phyloP scores from a whole-genome alignment of 148 eudicot genomes.

The Vaccinium macrocarpon region DNA sequence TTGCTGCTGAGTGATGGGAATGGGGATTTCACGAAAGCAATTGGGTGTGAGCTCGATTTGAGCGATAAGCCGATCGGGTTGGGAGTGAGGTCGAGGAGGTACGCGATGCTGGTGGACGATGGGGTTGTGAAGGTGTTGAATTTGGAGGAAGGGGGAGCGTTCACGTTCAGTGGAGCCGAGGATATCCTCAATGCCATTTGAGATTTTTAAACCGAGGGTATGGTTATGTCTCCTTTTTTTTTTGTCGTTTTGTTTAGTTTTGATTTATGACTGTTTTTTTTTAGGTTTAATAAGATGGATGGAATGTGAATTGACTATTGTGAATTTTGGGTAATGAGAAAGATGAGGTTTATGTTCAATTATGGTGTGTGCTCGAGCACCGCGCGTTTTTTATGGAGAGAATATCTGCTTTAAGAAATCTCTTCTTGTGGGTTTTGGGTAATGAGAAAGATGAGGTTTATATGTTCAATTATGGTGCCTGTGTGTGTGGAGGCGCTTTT shows the following conservation, averaged over 20 bases:
- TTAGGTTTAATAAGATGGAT: neutral
- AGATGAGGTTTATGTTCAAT: neutral
- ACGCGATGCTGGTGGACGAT: slow-evolving; percentile 74
- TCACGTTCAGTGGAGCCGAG: slow-evolving; percentile 80
- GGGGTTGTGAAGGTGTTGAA: slow-evolving; percentile 89
- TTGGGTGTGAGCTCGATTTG: slow-evolving; percentile 79
- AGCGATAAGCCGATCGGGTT: slow-evolving; percentile 81
- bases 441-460: neutral
- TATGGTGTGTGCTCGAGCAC: neutral
- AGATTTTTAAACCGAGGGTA: slow-evolving; percentile 4
- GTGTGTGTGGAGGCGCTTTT: neutral
- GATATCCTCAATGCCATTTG: slow-evolving; percentile 69
- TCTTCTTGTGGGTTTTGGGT: neutral
- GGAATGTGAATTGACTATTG: neutral
- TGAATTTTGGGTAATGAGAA: neutral
- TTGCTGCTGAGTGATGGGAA: slow-evolving; percentile 78
- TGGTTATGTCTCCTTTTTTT: neutral
- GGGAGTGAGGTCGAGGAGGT: slow-evolving; percentile 75
- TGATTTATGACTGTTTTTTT: neutral
- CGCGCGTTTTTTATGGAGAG: neutral
- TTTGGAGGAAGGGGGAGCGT: slow-evolving; percentile 91
- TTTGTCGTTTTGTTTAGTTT: neutral
- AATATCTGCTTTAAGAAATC: neutral
- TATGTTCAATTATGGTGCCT: neutral
- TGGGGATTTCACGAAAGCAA: slow-evolving; percentile 66